phyloP scores from a whole-genome alignment of 106 monocot genomes.

The Acanthochlamys bracteata region DNA sequence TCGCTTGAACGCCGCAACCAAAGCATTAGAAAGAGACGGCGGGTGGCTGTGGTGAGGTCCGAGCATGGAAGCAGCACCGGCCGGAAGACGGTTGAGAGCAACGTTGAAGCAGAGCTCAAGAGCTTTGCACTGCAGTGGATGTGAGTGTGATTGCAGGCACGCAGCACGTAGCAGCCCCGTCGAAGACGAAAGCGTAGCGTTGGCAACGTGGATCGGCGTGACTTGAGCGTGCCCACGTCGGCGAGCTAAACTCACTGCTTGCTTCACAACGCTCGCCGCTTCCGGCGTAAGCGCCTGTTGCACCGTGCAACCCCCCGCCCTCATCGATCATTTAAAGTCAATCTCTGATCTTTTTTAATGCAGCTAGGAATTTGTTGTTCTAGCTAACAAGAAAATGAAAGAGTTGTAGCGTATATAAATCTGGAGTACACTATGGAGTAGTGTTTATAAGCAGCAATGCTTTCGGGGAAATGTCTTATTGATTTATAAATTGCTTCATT shows the following conservation, averaged over 20 bases:
- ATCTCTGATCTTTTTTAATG: too few relatives aligned
- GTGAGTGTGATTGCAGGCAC: constrained; percentile 74
- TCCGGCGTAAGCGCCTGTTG: constrained; percentile 78
- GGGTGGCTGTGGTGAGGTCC: constrained; percentile 20
- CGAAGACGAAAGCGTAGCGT: constrained; percentile 81
- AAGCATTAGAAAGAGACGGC: constrained; percentile 80
- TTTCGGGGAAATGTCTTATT: background rate
- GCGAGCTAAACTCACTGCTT: constrained; percentile 65
- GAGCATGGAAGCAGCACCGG: constrained; percentile 33
- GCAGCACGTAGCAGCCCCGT: constrained; percentile 62
- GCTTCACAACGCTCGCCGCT: constrained; percentile 70
- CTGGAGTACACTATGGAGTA: constrained; percentile 2
- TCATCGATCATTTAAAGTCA: constrained; percentile 32
- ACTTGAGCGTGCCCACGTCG: constrained; percentile 93
- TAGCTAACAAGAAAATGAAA: background rate
- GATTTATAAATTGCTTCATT: background rate
- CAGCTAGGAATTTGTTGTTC: too few relatives aligned
- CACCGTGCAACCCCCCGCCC: constrained; percentile 88
- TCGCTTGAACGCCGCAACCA: constrained; percentile 91
- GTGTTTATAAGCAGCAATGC: background rate
- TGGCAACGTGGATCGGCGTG: constrained; percentile 95
- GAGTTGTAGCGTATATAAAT: constrained; percentile 3
- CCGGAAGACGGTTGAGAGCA: constrained; percentile 80
- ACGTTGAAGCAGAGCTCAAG: constrained; percentile 95
- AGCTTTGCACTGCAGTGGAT: constrained; percentile 90